Evolutionary conservation across 345 rosid genomes (phyloP), one percentile per base, ranked within the genome.

Genomic region (Corchorus olitorius): DNA sequence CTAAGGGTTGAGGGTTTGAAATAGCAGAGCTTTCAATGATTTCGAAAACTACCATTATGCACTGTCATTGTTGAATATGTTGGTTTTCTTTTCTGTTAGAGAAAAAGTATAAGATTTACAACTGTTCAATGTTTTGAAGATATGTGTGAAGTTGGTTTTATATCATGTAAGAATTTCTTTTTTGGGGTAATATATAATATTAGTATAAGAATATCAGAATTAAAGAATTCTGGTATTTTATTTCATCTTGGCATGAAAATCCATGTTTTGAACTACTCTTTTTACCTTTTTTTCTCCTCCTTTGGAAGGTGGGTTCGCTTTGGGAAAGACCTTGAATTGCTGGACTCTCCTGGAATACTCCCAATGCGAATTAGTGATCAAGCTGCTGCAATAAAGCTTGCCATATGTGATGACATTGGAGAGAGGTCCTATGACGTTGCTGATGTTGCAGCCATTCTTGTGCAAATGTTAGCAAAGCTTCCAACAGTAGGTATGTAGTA

Each of bases 331-430:
- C 97, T 93, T 48, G 98, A 89, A 83, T 84, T 95, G 75, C 83
- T 95, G 55, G 98, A 95, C 75, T 95, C 99, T 73, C 99, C 97
- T 16, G 98, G 98, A 75, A 88, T 92, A 81, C 53, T 95, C 53
- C 99, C 99, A 63, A 92, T 92, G 99, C 88, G 94, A 77, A 91
- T 93, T 37, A 91, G 88, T 78, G 98, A 93, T 83, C 99, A 95
- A 87, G 58, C 90, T 22, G 88, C 96, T 74, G 98, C 99, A 39
- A 90, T 95, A 85, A 95, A 95, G 86, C 98, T 95, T 74, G 99
- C 97, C 16, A 92, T 95, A 3, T 93, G 97, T 67, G 98, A 95
- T 85, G 98, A 95, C 88, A 93, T 92, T 79, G 98, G 99, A 75
- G 99, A 95, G 86, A 88, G 90, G 88, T 93, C 99, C 73, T 93